phyloP scores from a whole-genome alignment of 306 rosid species.

The Trichosanthes cucumerina region DNA sequence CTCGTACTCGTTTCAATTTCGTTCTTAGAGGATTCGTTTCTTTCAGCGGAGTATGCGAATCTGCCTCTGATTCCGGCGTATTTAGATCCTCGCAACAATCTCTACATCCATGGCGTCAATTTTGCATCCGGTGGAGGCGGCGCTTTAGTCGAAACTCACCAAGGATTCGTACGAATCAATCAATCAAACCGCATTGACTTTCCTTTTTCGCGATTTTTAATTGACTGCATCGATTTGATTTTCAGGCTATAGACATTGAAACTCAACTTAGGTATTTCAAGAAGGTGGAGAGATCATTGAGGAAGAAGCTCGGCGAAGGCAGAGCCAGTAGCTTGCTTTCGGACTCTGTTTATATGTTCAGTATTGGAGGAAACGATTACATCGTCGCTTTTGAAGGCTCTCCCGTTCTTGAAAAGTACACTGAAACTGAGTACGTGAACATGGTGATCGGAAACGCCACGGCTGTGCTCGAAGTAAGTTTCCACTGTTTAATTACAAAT shows the following conservation, averaged over 20 bases:
- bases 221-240: not conserved
- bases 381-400: conserved; percentile 3
- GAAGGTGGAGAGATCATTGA: conserved; percentile 19
- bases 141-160: conserved; percentile 36
- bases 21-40: not conserved
- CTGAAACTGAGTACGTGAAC: conserved; percentile 20
- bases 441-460: conserved; percentile 38
- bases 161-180: conserved; percentile 26
- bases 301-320: conserved; percentile 21
- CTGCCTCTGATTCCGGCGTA: conserved; percentile 37
- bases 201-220: not conserved
- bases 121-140: conserved; percentile 72
- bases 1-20: not conserved
- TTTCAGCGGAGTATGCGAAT: conserved; percentile 50
- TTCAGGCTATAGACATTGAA: conserved; percentile 28
- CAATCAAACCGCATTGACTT: not conserved
- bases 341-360: conserved; percentile 38
- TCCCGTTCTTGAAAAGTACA: not conserved
- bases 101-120: conserved; percentile 36
- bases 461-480: conserved; percentile 19
- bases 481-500: not conserved
- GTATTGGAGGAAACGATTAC: conserved; percentile 35
- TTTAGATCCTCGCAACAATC: conserved; percentile 27
- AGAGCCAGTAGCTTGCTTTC: conserved; percentile 22
- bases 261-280: conserved; percentile 34